Percentiles rank a stretch among this genome's conserved stretches.
Evolutionary conservation across 345 rosid species (phyloP).

Genomic region (Atalantia buxifolia): DNA sequence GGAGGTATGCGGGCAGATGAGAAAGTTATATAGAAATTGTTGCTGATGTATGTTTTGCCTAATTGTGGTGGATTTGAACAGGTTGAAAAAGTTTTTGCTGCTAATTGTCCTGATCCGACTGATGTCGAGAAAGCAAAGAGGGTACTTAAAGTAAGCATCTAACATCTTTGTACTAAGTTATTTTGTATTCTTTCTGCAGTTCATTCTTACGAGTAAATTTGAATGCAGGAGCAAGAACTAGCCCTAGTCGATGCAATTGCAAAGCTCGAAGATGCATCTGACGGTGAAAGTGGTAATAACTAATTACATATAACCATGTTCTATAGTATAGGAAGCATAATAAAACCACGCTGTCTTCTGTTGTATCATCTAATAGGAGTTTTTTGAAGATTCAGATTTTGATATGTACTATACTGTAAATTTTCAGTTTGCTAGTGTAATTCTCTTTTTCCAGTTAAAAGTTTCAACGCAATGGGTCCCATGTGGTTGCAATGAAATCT

Average conservation of each 20-base stretch:
- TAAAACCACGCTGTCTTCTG: slow-evolving; percentile 21
- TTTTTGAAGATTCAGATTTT: slow-evolving; percentile 25
- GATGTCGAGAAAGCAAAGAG: slow-evolving; percentile 88
- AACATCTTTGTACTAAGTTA: neutral
- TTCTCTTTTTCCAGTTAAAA: neutral
- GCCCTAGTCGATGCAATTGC: slow-evolving; percentile 89
- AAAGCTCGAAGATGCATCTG: slow-evolving; percentile 90
- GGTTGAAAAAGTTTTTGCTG: slow-evolving; percentile 85
- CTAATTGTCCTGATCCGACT: slow-evolving; percentile 57
- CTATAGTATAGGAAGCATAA: slow-evolving; percentile 22
- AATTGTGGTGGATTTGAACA: slow-evolving; percentile 27
- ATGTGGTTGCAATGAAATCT: neutral
- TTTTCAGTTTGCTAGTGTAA: slow-evolving; percentile 12
- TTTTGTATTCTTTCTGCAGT: neutral
- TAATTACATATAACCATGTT: slow-evolving; percentile 48
- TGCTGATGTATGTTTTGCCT: slow-evolving; percentile 7
- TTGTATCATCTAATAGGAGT: slow-evolving; percentile 32
- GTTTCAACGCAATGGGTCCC: neutral
- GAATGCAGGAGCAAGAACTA: slow-evolving; percentile 80
- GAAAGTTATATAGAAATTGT: neutral
- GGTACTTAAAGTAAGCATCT: slow-evolving; percentile 60
- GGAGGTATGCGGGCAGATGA: slow-evolving; percentile 52
- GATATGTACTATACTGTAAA: slow-evolving; percentile 23
- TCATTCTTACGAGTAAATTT: slow-evolving; percentile 8
- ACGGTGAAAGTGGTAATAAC: slow-evolving; percentile 97